Evolutionary conservation across 306 rosid genomes (phyloP), one percentile per base, ranked within the genome.

Genomic region (Citrullus mucosospermus): DNA sequence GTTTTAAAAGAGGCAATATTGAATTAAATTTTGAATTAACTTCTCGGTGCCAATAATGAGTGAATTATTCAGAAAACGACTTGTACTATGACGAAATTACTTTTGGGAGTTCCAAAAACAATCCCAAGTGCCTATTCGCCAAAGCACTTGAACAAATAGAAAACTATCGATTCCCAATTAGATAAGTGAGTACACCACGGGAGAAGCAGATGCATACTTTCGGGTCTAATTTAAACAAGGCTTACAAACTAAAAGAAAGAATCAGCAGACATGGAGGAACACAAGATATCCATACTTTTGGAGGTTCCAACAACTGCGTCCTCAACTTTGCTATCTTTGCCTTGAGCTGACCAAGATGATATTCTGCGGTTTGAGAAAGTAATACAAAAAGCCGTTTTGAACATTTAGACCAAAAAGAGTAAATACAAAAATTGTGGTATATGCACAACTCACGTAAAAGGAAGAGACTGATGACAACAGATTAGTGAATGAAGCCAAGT

Each of bases 271-370:
- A 54, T 55, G 75, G 8, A 44, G 68, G 56, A 55, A 60, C 46
- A 10, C 3, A 43, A 41, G 18, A 59, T 17, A 1, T 55, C 39
- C 88, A 51, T 85, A 90, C 99, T 83, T 96, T 96, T 46, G 99
- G 99, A 83, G 99, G 99, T 84, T 96, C 99, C 89, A 96, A 82
- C 8, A 96, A 87, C 63, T 96, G 99, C 71, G 99, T 96, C 89
- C 99, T 90, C 41, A 96, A 82, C 85, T 89, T 96, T 44, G 99
- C 99, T 56, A 96, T 96, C 93, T 96, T 96, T 8, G 99, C 99
- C 88, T 96, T 96, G 82, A 96, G 99, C 90, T 96, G 99, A 81
- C 99, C 99, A 70, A 96, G 98, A 89, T 96, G 99, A 84, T 96
- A 96, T 86, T 96, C 99, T 96, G 85, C 83, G 78, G 46, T 63